Conservation (phyloP, 495 filamentous ascomycete species). For the Penicillium macrosclerotiorum region DNA sequence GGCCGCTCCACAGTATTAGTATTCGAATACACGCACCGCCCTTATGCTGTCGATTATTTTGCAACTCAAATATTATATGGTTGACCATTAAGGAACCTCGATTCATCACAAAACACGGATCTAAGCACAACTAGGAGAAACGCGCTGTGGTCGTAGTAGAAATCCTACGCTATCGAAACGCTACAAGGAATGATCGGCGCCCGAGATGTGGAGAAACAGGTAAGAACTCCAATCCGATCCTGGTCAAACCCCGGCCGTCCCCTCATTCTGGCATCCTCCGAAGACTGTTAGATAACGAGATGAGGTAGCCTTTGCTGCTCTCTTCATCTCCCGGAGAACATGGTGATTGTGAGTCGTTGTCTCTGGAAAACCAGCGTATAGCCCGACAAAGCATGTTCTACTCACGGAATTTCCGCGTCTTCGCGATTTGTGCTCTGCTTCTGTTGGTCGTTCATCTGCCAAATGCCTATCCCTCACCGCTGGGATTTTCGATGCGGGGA, state of each 20-base stretch:
- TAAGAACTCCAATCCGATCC: constrained; percentile 13
- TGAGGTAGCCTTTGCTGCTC: constrained; percentile 6
- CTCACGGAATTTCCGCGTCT: constrained; percentile 14
- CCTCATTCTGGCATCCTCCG: neutral
- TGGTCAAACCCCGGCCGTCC: constrained; percentile 3
- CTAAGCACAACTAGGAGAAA: neutral
- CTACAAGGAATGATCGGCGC: constrained; percentile 2
- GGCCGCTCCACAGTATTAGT: no score
- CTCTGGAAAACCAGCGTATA: constrained; percentile 1
- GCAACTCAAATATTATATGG: no score
- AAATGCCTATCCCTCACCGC: constrained; percentile 19
- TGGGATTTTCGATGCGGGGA: constrained; percentile 14
- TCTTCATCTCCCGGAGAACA: neutral
- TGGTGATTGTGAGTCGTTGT: neutral
- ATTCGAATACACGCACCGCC: no score
- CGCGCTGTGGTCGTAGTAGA: neutral
- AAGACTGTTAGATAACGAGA: neutral
- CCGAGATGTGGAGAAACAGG: constrained; percentile 39
- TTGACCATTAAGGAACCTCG: no score
- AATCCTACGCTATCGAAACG: neutral
- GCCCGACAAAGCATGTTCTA: constrained; percentile 10
- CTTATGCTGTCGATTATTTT: no score
- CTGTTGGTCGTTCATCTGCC: constrained; percentile 26
- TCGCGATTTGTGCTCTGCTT: constrained; percentile 19
- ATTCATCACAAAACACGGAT: no score